Evolutionary conservation across 129 eudicot species (phyloP).

Genomic region (Helianthus tuberosus): DNA sequence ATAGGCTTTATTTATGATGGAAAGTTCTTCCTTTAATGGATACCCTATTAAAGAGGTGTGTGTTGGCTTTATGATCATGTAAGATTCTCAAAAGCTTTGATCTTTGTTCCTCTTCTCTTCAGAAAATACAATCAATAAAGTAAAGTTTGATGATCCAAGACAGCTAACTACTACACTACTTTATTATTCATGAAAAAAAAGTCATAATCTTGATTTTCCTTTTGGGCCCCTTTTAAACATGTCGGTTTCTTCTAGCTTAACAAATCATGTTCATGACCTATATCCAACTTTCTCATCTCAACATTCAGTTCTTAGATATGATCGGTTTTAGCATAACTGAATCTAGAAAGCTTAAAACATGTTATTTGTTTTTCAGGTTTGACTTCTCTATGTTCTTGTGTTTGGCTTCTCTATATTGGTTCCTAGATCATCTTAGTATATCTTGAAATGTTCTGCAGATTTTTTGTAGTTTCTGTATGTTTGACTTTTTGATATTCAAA

Average conservation of each 20-base stretch:
- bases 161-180: slow-evolving; percentile 34
- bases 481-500: no score
- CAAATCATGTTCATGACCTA: slow-evolving; percentile 29
- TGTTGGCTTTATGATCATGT: slow-evolving; percentile 52
- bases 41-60: neutral
- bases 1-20: neutral
- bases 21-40: slow-evolving; percentile 31
- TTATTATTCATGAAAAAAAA: no score
- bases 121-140: slow-evolving; percentile 20
- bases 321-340: no score
- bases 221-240: slow-evolving; percentile 27
- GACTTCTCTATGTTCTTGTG: slow-evolving; percentile 32
- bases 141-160: slow-evolving; percentile 52
- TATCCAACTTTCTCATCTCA: slow-evolving; percentile 25
- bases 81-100: slow-evolving; percentile 54
- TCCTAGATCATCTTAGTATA: no score
- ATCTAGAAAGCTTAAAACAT: no score
- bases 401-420: no score
- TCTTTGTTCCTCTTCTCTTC: slow-evolving; percentile 33
- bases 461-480: no score
- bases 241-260: slow-evolving; percentile 12
- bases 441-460: no score
- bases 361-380: slow-evolving; percentile 5
- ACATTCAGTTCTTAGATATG: no score
- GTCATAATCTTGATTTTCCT: no score